Evolutionary conservation across 805 yeast genomes (phyloP).

Genomic region (Candida maesae): DNA sequence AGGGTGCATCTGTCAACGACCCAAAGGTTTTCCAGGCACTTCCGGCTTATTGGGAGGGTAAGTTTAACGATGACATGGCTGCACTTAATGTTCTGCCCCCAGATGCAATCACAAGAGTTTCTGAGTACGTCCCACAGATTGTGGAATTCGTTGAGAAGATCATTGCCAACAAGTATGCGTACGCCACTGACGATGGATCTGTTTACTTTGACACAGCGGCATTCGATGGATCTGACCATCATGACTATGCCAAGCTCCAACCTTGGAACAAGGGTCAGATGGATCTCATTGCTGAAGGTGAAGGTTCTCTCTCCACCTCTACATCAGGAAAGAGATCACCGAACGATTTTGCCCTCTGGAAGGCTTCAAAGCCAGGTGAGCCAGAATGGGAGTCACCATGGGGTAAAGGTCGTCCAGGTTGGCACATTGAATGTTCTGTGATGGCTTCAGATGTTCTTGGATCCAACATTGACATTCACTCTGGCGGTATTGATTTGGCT

Average conservation of each 20-base stretch:
- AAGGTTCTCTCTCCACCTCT: slow-evolving; percentile 68
- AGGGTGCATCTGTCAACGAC: slow-evolving; percentile 76
- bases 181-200: slow-evolving; percentile 79
- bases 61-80: slow-evolving; percentile 82
- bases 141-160: slow-evolving; percentile 72
- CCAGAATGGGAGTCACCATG: slow-evolving; percentile 95
- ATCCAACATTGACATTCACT: slow-evolving; percentile 81
- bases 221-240: slow-evolving; percentile 69
- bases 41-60: slow-evolving; percentile 86
- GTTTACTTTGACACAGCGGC: slow-evolving; percentile 91
- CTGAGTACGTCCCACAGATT: slow-evolving; percentile 94
- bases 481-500: slow-evolving; percentile 96
- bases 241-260: slow-evolving; percentile 91
- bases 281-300: slow-evolving; percentile 88
- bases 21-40: slow-evolving; percentile 77
- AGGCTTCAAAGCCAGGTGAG: slow-evolving; percentile 94
- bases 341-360: slow-evolving; percentile 96
- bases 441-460: slow-evolving; percentile 95
- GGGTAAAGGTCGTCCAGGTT: slow-evolving; percentile 98
- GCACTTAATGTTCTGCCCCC: slow-evolving; percentile 82
- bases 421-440: slow-evolving; percentile 99
- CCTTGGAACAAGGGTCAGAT: slow-evolving; percentile 96
- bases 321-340: slow-evolving; percentile 62
- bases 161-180: slow-evolving; percentile 78
- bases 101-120: slow-evolving; percentile 84